Evolutionary conservation across 768 basidiomycete genomes (phyloP).

Genomic region (Lanmaoa pseudosensibilis): DNA sequence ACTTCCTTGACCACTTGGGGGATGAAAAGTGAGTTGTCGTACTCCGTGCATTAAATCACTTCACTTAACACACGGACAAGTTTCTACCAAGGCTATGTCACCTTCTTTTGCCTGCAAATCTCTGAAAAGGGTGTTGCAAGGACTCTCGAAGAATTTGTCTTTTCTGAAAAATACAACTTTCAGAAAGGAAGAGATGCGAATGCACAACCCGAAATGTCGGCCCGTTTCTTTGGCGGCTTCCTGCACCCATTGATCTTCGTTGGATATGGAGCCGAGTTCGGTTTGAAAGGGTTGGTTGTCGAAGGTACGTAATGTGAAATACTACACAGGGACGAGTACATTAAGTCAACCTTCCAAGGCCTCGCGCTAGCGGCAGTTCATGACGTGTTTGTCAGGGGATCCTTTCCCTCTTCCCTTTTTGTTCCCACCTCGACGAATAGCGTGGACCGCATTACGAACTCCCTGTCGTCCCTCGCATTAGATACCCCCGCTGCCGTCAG

Average conservation of each 20-base stretch:
- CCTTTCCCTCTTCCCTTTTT: slow-evolving; percentile 11
- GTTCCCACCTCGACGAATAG: neutral
- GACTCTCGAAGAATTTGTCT: slow-evolving; percentile 31
- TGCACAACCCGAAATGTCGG: slow-evolving; percentile 52
- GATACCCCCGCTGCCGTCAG: neutral
- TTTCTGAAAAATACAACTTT: slow-evolving; percentile 31
- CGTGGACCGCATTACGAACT: slow-evolving; percentile 2
- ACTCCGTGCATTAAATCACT: neutral
- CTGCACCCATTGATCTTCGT: slow-evolving; percentile 64
- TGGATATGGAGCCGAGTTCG: slow-evolving; percentile 65
- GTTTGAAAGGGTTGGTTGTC: slow-evolving; percentile 56
- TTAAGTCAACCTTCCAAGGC: slow-evolving; percentile 12
- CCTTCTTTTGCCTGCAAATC: slow-evolving; percentile 25
- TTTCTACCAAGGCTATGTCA: slow-evolving; percentile 28
- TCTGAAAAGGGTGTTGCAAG: slow-evolving; percentile 14
- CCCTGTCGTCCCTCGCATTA: slow-evolving; percentile 10
- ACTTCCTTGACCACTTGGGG: slow-evolving; percentile 25
- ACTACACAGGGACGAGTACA: neutral
- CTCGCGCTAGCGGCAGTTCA: slow-evolving; percentile 28
- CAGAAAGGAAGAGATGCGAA: slow-evolving; percentile 10
- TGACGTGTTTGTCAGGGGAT: slow-evolving; percentile 41
- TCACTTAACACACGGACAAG: slow-evolving; percentile 5
- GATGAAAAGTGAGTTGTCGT: slow-evolving; percentile 25
- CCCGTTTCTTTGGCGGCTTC: slow-evolving; percentile 47
- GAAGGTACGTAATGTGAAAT: slow-evolving; percentile 46